These are phyloP conservation scores for Fusarium setosum DNA, from an alignment of 2,329 filamentous ascomycete species.

Conservation along the genomic window DNA sequence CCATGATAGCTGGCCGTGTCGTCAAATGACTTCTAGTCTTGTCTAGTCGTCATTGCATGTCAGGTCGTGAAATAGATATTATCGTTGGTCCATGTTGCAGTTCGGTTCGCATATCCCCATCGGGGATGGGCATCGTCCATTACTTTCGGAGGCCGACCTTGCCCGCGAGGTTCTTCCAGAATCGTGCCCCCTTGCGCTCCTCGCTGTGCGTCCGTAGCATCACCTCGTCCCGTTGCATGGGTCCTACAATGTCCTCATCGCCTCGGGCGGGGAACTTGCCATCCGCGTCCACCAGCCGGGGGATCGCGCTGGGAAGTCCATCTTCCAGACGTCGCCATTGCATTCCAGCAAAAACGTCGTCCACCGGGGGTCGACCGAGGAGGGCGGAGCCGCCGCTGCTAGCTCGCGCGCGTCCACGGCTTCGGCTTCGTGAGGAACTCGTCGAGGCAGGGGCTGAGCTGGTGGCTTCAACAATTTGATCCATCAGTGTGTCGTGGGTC, in stretches of 20 bases:
- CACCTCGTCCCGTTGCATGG: conserved; percentile 77
- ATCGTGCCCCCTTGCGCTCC: conserved; percentile 57
- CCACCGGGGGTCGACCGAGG: conserved; percentile 46
- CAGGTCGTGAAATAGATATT: conserved; percentile 39
- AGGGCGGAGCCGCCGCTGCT: conserved; percentile 56
- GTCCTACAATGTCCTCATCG: conserved; percentile 92
- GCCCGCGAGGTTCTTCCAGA: conserved; percentile 61
- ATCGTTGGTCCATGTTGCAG: conserved; percentile 21
- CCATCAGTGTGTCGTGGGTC: conserved; percentile 74
- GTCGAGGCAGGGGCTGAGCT: conserved; percentile 41
- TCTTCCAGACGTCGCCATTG: conserved; percentile 63
- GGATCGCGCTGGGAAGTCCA: conserved; percentile 72
- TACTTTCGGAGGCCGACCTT: conserved; percentile 54
- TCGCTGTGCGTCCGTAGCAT: conserved; percentile 61
- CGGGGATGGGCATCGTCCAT: conserved; percentile 1
- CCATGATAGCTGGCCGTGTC: conserved; percentile 31
- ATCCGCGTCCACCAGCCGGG: conserved; percentile 75
- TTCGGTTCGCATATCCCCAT: conserved; percentile 1
- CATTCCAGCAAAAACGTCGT: conserved; percentile 55
- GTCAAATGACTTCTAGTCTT: conserved; percentile 30
- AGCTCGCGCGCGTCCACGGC: conserved; percentile 51
- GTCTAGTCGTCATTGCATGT: conserved; percentile 37
- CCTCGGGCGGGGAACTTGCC: conserved; percentile 91
- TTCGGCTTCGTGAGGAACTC: conserved; percentile 51
- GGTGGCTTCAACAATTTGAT: conserved; percentile 57